Conservation (phyloP, 2,329 filamentous ascomycete genomes). For the Mariannaea elegans region DNA sequence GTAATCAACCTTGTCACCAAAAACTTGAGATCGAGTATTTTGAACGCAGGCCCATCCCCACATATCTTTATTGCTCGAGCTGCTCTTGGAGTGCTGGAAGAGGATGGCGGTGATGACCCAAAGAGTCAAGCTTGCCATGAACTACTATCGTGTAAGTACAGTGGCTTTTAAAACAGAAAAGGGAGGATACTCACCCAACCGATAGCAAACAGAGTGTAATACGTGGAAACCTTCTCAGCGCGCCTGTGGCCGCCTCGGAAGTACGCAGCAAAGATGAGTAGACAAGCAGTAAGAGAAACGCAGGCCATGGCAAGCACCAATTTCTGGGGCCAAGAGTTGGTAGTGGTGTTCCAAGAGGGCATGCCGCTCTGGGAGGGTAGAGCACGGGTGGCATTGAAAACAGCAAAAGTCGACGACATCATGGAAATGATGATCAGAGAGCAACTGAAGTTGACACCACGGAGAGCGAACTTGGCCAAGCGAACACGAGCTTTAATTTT, state of each 20-base stretch:
- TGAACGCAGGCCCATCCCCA: slow-evolving; percentile 99
- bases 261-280: slow-evolving; percentile 85
- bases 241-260: slow-evolving; percentile 86
- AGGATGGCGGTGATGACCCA: slow-evolving; percentile 89
- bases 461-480: slow-evolving; percentile 93
- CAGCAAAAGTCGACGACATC: slow-evolving; percentile 84
- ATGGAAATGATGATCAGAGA: slow-evolving; percentile 93
- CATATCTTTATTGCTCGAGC: slow-evolving; percentile 80
- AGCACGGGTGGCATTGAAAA: slow-evolving; percentile 87
- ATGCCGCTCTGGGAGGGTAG: slow-evolving; percentile 81
- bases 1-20: slow-evolving; percentile 84
- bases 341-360: slow-evolving; percentile 83
- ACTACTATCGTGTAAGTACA: too few relatives aligned
- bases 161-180: too few relatives aligned
- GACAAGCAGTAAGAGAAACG: slow-evolving; percentile 80
- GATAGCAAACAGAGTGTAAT: slow-evolving; percentile 94
- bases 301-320: slow-evolving; percentile 81
- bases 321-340: slow-evolving; percentile 89
- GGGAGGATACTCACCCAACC: slow-evolving; percentile 64
- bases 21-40: slow-evolving; percentile 82
- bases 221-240: slow-evolving; percentile 92
- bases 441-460: slow-evolving; percentile 96
- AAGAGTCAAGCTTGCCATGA: slow-evolving; percentile 90
- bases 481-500: slow-evolving; percentile 92
- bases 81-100: slow-evolving; percentile 80